Evolutionary conservation across 2,329 filamentous ascomycete species (phyloP), one percentile per base, ranked within the genome.

Genomic region (Hypoxylon sp.): DNA sequence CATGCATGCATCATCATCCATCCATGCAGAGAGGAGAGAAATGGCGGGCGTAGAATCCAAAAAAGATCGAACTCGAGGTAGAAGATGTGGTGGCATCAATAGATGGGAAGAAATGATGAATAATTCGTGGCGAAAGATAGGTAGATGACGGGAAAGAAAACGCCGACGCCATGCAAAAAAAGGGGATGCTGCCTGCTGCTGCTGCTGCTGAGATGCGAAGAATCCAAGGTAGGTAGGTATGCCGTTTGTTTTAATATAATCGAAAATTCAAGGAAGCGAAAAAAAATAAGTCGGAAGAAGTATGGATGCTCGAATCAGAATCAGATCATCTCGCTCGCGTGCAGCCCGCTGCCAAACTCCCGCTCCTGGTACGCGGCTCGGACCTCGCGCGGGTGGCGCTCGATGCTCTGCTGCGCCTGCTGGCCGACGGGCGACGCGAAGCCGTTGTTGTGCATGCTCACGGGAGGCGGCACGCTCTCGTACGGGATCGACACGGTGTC

Each of bases 301-400:
- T 7, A 31, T 41, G 13, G 15, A 16, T n/a, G 25, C 3, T 4
- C 20, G 21, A 11, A 5, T 12, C 5, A 2, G 20, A 20, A 56
- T 67, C 69, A 84, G 59, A 84, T 78, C 78, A 84, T 78, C 69
- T 83, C 80, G 65, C 74, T 80, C 44, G 71, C 71, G 58, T 80
- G 74, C 25, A 83, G 67, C 0, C 81, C 81, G 8, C 78, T 83
- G 20, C 76, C 74, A 34, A 75, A 71, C 47, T 74, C 71, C 32
- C 74, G 62, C 51, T 69, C 62, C 44, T 67, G 68, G 56, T 72
- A 67, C 26, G 70, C 68, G 21, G 66, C 66, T 4, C 66, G 61
- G 46, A 71, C 67, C 51, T 80, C 68, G 35, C 67, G 67, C n/a
- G 68, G 68, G 54, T 70, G 67, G 11, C 68, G 66, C 58, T 70